These are phyloP conservation scores for Lactarius pseudohatsudake DNA, from an alignment of 768 basidiomycete species.

Conservation along the genomic window DNA sequence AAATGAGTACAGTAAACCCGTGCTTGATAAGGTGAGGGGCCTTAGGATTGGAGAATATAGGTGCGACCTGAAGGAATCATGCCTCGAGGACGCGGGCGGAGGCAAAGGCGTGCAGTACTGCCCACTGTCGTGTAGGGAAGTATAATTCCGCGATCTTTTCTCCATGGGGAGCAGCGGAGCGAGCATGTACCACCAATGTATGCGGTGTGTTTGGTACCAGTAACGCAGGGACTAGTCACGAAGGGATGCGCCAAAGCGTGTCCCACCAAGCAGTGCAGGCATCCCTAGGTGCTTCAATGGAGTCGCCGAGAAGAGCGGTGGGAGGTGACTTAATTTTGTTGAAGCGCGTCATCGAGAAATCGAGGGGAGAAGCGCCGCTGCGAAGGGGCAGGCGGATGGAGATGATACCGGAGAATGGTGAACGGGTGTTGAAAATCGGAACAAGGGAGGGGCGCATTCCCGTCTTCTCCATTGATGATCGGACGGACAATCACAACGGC, in stretches of 20 bases:
- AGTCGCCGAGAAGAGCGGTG: conserved; percentile 46
- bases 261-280: conserved; percentile 55
- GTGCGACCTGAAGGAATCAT: conserved; percentile 21
- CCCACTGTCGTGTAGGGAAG: conserved; percentile 20
- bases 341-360: conserved; percentile 58
- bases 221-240: conserved; percentile 15
- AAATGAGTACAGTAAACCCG: conserved; percentile 13
- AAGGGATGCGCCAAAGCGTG: conserved; percentile 37
- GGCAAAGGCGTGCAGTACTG: conserved; percentile 16
- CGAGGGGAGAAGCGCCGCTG: conserved; percentile 53
- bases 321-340: conserved; percentile 51
- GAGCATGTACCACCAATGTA: conserved; percentile 17
- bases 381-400: conserved; percentile 50
- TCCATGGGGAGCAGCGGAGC: conserved; percentile 12
- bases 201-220: conserved; percentile 21
- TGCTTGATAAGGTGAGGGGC: conserved; percentile 9
- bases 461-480: conserved; percentile 49
- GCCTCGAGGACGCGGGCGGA: conserved; percentile 10
- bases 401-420: conserved; percentile 54
- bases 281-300: conserved; percentile 39
- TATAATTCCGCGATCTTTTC: conserved; percentile 8
- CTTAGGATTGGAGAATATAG: not conserved
- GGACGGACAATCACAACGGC: conserved; percentile 58
- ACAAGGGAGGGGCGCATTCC: conserved; percentile 55
- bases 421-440: conserved; percentile 50